These are phyloP conservation scores for Clarireedia homoeocarpa DNA, from an alignment of 2,329 filamentous ascomycete genomes.

Conservation along the genomic window DNA sequence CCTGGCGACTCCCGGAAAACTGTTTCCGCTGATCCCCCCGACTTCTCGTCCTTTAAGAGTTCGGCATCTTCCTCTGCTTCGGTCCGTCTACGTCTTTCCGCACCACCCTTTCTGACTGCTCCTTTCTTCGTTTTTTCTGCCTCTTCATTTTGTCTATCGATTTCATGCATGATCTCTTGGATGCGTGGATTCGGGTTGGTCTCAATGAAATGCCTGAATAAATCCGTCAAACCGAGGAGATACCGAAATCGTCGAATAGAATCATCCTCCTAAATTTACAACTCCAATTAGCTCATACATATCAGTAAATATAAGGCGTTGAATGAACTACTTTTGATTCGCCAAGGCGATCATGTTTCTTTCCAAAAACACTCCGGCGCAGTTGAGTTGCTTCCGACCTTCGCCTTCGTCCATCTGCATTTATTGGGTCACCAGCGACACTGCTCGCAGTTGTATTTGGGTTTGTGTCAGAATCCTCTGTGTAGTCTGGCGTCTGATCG, in stretches of 20 bases:
- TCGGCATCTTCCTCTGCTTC: conserved; percentile 98
- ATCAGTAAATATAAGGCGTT: not conserved
- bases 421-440: conserved; percentile 63
- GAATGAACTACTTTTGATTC: conserved; percentile 68
- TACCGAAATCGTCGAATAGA: conserved; percentile 92
- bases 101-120: conserved; percentile 74
- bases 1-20: conserved; percentile 89
- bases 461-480: conserved; percentile 60
- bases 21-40: conserved; percentile 75
- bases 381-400: conserved; percentile 83
- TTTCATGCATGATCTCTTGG: conserved; percentile 86
- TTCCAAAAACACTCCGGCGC: conserved; percentile 85
- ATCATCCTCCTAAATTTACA: conserved; percentile 70
- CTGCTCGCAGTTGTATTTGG: conserved; percentile 73
- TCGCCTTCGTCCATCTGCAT: conserved; percentile 70
- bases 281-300: not conserved
- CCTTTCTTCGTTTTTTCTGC: conserved; percentile 64
- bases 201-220: conserved; percentile 98
- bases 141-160: conserved; percentile 85
- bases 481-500: conserved; percentile 59
- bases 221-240: conserved; percentile 84
- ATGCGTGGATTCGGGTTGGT: conserved; percentile 93
- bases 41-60: conserved; percentile 76
- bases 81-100: conserved; percentile 76
- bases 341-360: conserved; percentile 86